phyloP scores from a whole-genome alignment of 768 basidiomycete species.

The Neoboletus brunneissimus region DNA sequence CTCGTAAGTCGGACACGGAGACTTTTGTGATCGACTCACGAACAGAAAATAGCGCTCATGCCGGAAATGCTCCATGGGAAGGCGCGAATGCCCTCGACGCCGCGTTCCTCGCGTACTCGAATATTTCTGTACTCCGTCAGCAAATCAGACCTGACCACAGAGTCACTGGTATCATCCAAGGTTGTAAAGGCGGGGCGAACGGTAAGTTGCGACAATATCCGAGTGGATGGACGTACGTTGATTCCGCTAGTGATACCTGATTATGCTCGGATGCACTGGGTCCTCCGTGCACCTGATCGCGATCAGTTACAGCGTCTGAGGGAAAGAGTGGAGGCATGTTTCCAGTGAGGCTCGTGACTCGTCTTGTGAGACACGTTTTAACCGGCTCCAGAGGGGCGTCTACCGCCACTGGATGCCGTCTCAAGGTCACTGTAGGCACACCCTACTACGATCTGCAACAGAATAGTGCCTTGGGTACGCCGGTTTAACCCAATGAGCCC shows the following conservation, averaged over 20 bases:
- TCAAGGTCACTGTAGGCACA: constrained; percentile 40
- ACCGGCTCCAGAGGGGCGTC: constrained; percentile 55
- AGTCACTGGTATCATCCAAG: constrained; percentile 73
- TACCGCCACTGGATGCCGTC: constrained; percentile 56
- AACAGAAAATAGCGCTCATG: constrained; percentile 57
- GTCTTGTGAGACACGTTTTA: constrained; percentile 1
- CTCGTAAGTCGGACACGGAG: constrained; percentile 43
- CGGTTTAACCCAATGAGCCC: background rate
- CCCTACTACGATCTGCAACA: constrained; percentile 59
- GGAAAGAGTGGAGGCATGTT: constrained; percentile 64
- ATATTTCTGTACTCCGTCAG: constrained; percentile 77
- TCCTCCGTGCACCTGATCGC: constrained; percentile 64
- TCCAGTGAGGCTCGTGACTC: constrained; percentile 49
- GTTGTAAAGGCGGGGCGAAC: constrained; percentile 66
- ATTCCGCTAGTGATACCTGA: constrained; percentile 71
- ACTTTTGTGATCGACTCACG: constrained; percentile 1
- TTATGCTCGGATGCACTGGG: constrained; percentile 72
- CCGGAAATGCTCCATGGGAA: constrained; percentile 82
- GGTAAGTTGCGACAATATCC: constrained; percentile 39
- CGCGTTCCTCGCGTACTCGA: constrained; percentile 79
- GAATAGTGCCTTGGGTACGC: constrained; percentile 53
- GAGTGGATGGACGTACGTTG: background rate
- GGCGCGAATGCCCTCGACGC: constrained; percentile 87
- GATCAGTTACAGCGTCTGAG: constrained; percentile 52
- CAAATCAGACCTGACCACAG: constrained; percentile 83